A percentile compares a stretch with the other conserved stretches of the same genome.
These are phyloP conservation scores for Acanthamoeba pearcei DNA, from an alignment of 208 protist species.

Conservation along the genomic window DNA sequence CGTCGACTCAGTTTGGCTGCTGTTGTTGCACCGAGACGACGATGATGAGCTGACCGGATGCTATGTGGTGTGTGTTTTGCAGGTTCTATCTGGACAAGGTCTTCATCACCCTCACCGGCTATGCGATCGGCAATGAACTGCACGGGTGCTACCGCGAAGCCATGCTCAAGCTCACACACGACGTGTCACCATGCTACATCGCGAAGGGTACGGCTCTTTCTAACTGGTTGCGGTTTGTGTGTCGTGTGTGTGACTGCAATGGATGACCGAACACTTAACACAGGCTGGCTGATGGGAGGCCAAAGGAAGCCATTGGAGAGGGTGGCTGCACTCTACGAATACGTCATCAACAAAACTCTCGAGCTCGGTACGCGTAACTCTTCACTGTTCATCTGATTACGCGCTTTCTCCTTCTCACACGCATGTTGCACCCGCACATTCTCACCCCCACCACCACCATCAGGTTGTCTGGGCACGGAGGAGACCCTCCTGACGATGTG, in stretches of 20 bases:
- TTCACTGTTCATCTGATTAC: too few species aligned
- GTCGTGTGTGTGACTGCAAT: too few species aligned
- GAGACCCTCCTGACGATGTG: conserved; percentile 57
- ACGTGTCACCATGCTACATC: conserved; percentile 16
- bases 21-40: too few species aligned
- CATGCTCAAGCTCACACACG: conserved; percentile 63
- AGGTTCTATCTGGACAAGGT: conserved; percentile 68
- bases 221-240: neutral
- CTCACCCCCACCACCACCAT: neutral
- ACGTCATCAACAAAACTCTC: neutral
- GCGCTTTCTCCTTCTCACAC: neutral
- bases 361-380: conserved; percentile 18
- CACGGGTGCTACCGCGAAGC: conserved; percentile 47
- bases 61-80: neutral
- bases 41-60: too few species aligned
- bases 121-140: conserved; percentile 51
- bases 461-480: conserved; percentile 68
- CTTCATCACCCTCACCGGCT: neutral
- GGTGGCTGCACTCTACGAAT: neutral
- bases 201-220: neutral
- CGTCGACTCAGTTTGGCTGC: too few species aligned
- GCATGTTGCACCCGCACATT: neutral
- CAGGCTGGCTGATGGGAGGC: conserved; percentile 57
- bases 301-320: neutral
- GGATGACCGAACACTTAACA: neutral